These are phyloP conservation scores for Pseudogymnoascus sp. DNA, from an alignment of 2,329 filamentous ascomycete genomes.

Conservation along the genomic window DNA sequence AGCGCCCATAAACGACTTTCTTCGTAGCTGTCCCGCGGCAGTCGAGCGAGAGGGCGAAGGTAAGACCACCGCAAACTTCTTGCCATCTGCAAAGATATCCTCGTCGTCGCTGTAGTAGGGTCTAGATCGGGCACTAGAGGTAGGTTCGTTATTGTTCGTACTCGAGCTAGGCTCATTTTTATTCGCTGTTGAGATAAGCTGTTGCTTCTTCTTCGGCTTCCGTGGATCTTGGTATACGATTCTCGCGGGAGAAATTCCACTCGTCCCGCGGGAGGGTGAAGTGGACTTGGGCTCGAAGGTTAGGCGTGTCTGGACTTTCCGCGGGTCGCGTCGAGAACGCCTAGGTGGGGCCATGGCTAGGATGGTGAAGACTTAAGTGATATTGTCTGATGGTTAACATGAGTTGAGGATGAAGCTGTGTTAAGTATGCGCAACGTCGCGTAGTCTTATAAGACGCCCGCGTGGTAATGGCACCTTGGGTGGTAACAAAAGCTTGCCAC, in stretches of 20 bases:
- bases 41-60: background rate
- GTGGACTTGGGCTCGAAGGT: background rate
- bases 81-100: background rate
- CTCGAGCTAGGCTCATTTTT: background rate
- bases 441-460: background rate
- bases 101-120: background rate
- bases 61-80: background rate
- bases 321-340: background rate
- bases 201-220: background rate
- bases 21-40: background rate
- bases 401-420: background rate
- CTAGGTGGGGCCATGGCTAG: background rate
- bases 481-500: background rate
- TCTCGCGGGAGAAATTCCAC: background rate
- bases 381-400: background rate
- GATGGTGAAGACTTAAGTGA: background rate
- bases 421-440: background rate
- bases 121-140: background rate
- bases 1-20: background rate
- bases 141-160: background rate
- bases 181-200: background rate
- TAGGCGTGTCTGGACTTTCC: slow-evolving; percentile 4
- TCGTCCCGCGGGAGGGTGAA: background rate
- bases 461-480: background rate
- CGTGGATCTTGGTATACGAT: slow-evolving; percentile 1